Conservation (phyloP, 495 filamentous ascomycete genomes). For the Xylaria acuta region DNA sequence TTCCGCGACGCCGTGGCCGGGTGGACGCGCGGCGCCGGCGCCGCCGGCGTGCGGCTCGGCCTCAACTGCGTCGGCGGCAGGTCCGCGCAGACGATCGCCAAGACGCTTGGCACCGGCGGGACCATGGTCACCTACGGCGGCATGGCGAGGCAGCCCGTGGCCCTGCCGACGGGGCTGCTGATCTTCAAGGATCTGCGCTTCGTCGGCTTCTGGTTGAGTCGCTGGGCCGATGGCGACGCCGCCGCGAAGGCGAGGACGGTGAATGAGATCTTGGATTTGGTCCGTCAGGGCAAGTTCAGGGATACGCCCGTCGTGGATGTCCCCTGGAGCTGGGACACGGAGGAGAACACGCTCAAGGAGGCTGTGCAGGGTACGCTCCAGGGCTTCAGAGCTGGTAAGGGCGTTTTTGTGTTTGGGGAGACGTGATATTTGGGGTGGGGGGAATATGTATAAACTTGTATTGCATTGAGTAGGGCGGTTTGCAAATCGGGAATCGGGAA, state of each 20-base stretch:
- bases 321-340: constrained; percentile 80
- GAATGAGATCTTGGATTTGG: constrained; percentile 78
- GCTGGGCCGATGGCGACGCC: constrained; percentile 80
- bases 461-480: not conserved
- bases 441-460: not conserved
- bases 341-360: constrained; percentile 63
- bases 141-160: constrained; percentile 86
- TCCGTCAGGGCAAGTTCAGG: constrained; percentile 75
- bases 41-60: constrained; percentile 75
- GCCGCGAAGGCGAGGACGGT: constrained; percentile 78
- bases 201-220: constrained; percentile 92
- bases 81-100: constrained; percentile 73
- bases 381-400: constrained; percentile 85
- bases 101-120: constrained; percentile 66
- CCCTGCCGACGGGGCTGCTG: constrained; percentile 75
- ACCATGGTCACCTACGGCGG: constrained; percentile 93
- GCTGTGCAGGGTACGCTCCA: constrained; percentile 78
- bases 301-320: constrained; percentile 82
- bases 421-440: constrained; percentile 37
- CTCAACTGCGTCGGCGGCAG: constrained; percentile 97
- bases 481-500: too few relatives aligned
- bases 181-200: constrained; percentile 92
- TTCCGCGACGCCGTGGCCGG: constrained; percentile 68
- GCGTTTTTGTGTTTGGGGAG: constrained; percentile 78
- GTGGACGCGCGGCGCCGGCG: constrained; percentile 68